Evolutionary conservation across 768 basidiomycete species (phyloP).

Genomic region (Leccinum imitatum): DNA sequence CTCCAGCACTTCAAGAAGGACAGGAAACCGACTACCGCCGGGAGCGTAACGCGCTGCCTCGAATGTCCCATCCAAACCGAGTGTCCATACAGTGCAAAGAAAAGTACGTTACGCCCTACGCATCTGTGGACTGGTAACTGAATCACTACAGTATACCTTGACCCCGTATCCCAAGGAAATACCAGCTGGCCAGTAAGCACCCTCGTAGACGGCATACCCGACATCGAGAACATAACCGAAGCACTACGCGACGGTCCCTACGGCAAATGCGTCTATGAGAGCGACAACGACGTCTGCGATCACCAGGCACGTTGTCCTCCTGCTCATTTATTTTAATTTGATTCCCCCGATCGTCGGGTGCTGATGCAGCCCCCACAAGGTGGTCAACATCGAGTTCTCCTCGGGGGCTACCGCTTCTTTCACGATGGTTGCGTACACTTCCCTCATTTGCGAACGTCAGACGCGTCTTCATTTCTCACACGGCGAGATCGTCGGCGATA

Average conservation of each 20-base stretch:
- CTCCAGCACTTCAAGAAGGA: slow-evolving; percentile 77
- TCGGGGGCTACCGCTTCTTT: slow-evolving; percentile 80
- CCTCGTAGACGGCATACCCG: slow-evolving; percentile 78
- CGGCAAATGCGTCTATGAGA: slow-evolving; percentile 83
- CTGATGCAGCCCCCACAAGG: slow-evolving; percentile 34
- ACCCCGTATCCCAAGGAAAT: slow-evolving; percentile 54
- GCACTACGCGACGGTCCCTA: slow-evolving; percentile 73
- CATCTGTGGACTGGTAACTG: background rate
- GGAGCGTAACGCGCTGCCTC: slow-evolving; percentile 66
- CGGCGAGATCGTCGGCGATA: slow-evolving; percentile 89
- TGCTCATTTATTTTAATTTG: background rate
- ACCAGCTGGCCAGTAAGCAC: slow-evolving; percentile 62
- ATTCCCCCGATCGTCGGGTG: background rate
- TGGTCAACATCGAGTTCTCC: slow-evolving; percentile 86
- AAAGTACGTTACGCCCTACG: slow-evolving; percentile 46
- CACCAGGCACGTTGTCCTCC: slow-evolving; percentile 52
- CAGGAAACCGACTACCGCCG: slow-evolving; percentile 68
- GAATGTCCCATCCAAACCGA: slow-evolving; percentile 71
- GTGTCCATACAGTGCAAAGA: slow-evolving; percentile 87
- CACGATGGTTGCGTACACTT: slow-evolving; percentile 86
- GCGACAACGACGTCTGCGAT: slow-evolving; percentile 84
- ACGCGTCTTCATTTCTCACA: slow-evolving; percentile 82
- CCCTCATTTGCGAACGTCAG: slow-evolving; percentile 78
- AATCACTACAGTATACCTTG: slow-evolving; percentile 65
- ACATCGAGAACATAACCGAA: slow-evolving; percentile 80